Evolutionary conservation across 768 basidiomycete species (phyloP).

Genomic region (Kwoniella botswanensis): DNA sequence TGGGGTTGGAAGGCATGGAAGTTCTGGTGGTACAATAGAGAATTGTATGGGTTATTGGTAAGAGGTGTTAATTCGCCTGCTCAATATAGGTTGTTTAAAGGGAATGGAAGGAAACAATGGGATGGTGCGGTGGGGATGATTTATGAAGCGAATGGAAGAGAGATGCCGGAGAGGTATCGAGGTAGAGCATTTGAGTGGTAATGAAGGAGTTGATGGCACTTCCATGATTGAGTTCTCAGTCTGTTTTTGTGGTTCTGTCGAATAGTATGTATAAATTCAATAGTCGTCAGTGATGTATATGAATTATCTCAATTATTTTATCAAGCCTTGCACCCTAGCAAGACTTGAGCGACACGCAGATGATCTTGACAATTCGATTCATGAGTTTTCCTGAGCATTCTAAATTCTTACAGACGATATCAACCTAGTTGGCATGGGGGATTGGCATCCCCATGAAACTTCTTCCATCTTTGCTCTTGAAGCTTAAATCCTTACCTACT

Average conservation of each 20-base stretch:
- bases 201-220: neutral
- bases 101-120: slow-evolving; percentile 22
- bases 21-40: slow-evolving; percentile 25
- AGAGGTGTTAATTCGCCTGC: slow-evolving; percentile 21
- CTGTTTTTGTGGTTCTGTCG: neutral
- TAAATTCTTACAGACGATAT: neutral
- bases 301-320: too few species aligned
- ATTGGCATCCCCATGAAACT: slow-evolving; percentile 55
- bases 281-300: too few species aligned
- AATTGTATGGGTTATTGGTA: slow-evolving; percentile 19
- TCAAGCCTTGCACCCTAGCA: too few species aligned
- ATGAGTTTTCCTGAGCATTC: too few species aligned
- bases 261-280: neutral
- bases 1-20: slow-evolving; percentile 26
- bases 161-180: neutral
- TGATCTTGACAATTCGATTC: too few species aligned
- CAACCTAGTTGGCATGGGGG: slow-evolving; percentile 6
- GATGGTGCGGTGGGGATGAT: slow-evolving; percentile 14
- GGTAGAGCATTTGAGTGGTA: neutral
- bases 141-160: slow-evolving; percentile 17
- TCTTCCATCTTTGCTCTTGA: slow-evolving; percentile 39
- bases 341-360: too few species aligned
- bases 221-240: neutral
- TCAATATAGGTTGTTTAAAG: slow-evolving; percentile 21
- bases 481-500: slow-evolving; percentile 46